Evolutionary conservation across 768 basidiomycete genomes (phyloP).

Genomic region (Rhizopogon sp.): DNA sequence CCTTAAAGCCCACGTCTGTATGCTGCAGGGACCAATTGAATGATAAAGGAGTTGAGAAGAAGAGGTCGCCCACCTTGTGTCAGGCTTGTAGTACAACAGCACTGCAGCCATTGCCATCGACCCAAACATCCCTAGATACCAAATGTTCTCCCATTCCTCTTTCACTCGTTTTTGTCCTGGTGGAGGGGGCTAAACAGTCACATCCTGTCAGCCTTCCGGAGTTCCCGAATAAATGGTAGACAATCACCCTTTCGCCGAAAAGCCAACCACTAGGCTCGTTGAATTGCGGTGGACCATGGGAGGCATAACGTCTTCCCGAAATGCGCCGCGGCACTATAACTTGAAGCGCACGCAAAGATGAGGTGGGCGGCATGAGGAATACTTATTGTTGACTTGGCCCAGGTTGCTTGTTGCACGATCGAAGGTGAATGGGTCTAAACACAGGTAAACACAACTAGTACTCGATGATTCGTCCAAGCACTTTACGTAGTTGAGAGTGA

Average conservation of each 20-base stretch:
- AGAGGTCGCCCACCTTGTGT: slow-evolving; percentile 65
- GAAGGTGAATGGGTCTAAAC: slow-evolving; percentile 15
- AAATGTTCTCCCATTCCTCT: slow-evolving; percentile 88
- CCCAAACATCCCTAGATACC: slow-evolving; percentile 92
- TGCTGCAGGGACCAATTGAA: slow-evolving; percentile 38
- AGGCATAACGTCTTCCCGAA: slow-evolving; percentile 49
- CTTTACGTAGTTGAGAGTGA: background rate
- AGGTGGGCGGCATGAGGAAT: slow-evolving; percentile 39
- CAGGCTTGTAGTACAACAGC: slow-evolving; percentile 87
- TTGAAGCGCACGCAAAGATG: slow-evolving; percentile 37
- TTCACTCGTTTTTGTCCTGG: slow-evolving; percentile 82
- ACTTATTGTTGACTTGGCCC: background rate
- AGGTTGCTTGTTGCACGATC: background rate
- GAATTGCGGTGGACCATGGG: slow-evolving; percentile 76
- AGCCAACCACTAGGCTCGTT: slow-evolving; percentile 87
- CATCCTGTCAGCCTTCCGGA: background rate
- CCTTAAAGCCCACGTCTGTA: slow-evolving; percentile 88
- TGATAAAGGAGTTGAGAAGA: background rate
- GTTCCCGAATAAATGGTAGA: background rate
- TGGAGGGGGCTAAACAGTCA: slow-evolving; percentile 53
- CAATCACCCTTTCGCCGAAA: slow-evolving; percentile 82
- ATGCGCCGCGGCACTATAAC: slow-evolving; percentile 14
- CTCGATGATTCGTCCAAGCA: too few relatives aligned
- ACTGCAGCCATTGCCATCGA: slow-evolving; percentile 72
- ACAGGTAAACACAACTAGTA: slow-evolving; percentile 21